Evolutionary conservation across 2,329 filamentous ascomycete genomes (phyloP).

Genomic region (Chaetoscypha palmicola): DNA sequence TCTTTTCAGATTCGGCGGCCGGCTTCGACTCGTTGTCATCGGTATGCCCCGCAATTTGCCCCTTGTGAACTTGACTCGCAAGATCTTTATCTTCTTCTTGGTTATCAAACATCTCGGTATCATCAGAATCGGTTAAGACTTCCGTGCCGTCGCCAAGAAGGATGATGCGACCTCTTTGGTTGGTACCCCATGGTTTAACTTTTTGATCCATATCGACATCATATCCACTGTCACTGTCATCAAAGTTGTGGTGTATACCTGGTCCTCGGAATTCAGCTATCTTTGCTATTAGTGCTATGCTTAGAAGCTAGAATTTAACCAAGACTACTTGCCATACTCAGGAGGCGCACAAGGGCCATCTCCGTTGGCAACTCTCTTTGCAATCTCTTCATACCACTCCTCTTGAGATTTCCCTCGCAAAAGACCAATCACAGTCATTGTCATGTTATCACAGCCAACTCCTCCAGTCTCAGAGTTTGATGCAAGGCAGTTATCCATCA

Average conservation of each 20-base stretch:
- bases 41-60: conserved; percentile 27
- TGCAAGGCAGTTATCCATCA: conserved; percentile 99
- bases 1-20: conserved; percentile 12
- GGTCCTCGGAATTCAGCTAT: conserved; percentile 80
- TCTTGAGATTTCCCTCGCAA: conserved; percentile 89
- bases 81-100: conserved; percentile 80
- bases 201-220: conserved; percentile 66
- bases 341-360: conserved; percentile 97
- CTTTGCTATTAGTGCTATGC: conserved; percentile 25
- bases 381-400: conserved; percentile 96
- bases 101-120: conserved; percentile 91
- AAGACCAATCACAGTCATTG: conserved; percentile 85
- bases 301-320: conserved; percentile 9
- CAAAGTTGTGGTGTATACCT: conserved; percentile 74
- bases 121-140: conserved; percentile 79
- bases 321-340: conserved; percentile 74
- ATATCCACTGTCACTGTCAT: conserved; percentile 72
- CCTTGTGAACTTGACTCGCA: conserved; percentile 73
- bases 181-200: conserved; percentile 58
- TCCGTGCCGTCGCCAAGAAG: conserved; percentile 93
- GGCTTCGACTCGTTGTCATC: conserved; percentile 3
- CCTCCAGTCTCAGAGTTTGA: conserved; percentile 97
- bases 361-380: conserved; percentile 87
- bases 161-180: conserved; percentile 77
- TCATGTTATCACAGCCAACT: conserved; percentile 99